Base-by-base conservation (phyloP, 768 basidiomycete genomes). In the Lactarius vividus region DNA sequence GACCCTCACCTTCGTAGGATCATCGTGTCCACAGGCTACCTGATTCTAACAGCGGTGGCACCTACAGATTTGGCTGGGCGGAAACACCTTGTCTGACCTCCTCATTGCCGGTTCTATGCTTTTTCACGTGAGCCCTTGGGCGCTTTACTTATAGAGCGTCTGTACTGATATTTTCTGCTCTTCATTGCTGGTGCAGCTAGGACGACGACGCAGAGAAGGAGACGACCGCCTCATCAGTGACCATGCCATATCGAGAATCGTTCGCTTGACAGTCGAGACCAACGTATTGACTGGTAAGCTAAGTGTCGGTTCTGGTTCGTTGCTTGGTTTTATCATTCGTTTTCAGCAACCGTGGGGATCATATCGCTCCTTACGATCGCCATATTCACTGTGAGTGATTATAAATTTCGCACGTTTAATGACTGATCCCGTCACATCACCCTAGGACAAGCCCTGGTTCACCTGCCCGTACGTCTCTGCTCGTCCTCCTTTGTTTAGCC, bases 251-350 rank as follows among this genome's bases (percentile, higher is more conserved):
- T 9, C 29, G 13, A 62, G 6, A 33, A 20, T 66, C 28, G 29
- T 62, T 16, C 28, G 60, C 39, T 42, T 66, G 56, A 66, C 55
- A 0, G 20, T 66, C 39, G 65, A 66, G 49, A 62, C 60, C n/a
- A 66, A 66, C 37, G 18, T 65, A 2, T 60, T 72, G 65, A 29
- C 70, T 55, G 35, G 69, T 66, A 29, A 40, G 56, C 11, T 9
- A 18, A 29, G 10, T 28, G 10, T 33, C 28, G 13, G 8, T 18
- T 28, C 54, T 28, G 15, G 31, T 26, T 4, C 23, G 8, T 3
- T 26, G 28, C 33, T 10, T 15, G 20, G 4, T 3, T 28, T 53
- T 35, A 35, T 49, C 20, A 28, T 42, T 28, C 35, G 11, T 7
- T 20, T 20, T 20, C n/a, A 66, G 65, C 65, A 18, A 33, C 56